Evolutionary conservation across 1,284 basidiomycete genomes (phyloP), one percentile per base, ranked within the genome.

Genomic region (Earliella scabrosa): DNA sequence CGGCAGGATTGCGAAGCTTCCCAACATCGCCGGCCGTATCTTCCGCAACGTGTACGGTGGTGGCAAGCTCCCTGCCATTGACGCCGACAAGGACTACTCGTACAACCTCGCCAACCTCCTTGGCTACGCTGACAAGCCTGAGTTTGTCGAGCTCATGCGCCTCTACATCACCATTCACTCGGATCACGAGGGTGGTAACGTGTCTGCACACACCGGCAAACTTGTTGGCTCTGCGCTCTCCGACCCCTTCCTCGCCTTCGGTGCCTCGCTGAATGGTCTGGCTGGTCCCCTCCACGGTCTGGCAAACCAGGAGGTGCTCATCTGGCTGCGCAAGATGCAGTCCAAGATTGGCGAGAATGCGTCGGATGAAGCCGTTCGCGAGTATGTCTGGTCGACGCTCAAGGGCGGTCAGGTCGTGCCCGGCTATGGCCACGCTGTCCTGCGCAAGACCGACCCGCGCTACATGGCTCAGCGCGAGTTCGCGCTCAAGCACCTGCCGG

Each of bases 81-180:
- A 99, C 77, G 74, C 83, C 51, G 79, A 79, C 69, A 94, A 93
- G 77, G 97, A 99, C 75, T 94, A 98, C 76, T 96, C 95, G 29
- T 86, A 89, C 76, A 99, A 99, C 79, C 85, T 97, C 67, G 83
- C 96, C 49, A 88, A 87, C 66, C 86, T 97, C 63, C 92, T 98
- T 61, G 97, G 97, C 63, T 98, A 93, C 72, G 94, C 92, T 56
- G 90, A 95, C 64, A 92, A 95, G 68, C 76, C 84, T 58, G 89
- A 86, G 53, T 98, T 99, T 66, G 92, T 97, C 62, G 97, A 99
- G 78, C 86, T 98, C 63, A 87, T 98, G 76, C 87, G 97, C 67
- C 85, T 98, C 59, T 99, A 98, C 84, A 89, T 98, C 76, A 97
- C 95, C 69, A 97, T 99, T 71, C 97, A 99, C 85, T 90, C 92